Percentiles rank a stretch among this genome's conserved stretches.
Conservation (phyloP, 345 rosid species). For the Brassica incana region DNA sequence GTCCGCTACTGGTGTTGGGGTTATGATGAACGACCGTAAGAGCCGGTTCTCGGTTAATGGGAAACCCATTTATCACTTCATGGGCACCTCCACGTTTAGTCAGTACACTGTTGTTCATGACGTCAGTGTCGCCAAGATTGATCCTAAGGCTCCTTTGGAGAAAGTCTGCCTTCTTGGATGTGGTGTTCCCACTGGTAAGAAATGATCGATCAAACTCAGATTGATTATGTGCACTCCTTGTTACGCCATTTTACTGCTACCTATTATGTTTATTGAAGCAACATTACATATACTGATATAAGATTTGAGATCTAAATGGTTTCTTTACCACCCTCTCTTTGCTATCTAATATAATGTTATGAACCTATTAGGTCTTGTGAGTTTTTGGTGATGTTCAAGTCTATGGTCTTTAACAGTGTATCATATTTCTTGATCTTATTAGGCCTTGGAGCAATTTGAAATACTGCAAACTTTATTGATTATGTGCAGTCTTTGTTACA, state of each 20-base stretch:
- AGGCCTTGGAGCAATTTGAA: too few species aligned
- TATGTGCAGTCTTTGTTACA: too few species aligned
- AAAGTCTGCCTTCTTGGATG: conserved; percentile 99
- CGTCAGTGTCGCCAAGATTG: conserved; percentile 95
- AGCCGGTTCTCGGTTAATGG: conserved; percentile 88
- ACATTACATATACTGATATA: too few species aligned
- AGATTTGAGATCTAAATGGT: too few species aligned
- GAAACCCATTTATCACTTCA: conserved; percentile 87
- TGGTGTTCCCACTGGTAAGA: conserved; percentile 96
- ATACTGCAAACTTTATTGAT: too few species aligned
- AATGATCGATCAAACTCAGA: not conserved
- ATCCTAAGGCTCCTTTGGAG: conserved; percentile 88
- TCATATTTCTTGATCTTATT: too few species aligned
- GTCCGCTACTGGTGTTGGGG: conserved; percentile 88
- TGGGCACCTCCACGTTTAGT: conserved; percentile 99
- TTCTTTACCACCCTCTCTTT: too few species aligned
- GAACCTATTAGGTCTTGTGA: not conserved
- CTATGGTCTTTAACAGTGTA: not conserved
- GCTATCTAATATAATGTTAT: too few species aligned
- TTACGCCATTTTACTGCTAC: not conserved
- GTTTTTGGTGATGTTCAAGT: not conserved
- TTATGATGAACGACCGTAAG: conserved; percentile 91
- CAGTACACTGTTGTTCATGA: conserved; percentile 97
- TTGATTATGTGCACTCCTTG: not conserved
- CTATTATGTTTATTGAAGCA: too few species aligned